Evolutionary conservation across 208 protist species (phyloP), one percentile per base, ranked within the genome.

Genomic region (Leishmania mexicana): DNA sequence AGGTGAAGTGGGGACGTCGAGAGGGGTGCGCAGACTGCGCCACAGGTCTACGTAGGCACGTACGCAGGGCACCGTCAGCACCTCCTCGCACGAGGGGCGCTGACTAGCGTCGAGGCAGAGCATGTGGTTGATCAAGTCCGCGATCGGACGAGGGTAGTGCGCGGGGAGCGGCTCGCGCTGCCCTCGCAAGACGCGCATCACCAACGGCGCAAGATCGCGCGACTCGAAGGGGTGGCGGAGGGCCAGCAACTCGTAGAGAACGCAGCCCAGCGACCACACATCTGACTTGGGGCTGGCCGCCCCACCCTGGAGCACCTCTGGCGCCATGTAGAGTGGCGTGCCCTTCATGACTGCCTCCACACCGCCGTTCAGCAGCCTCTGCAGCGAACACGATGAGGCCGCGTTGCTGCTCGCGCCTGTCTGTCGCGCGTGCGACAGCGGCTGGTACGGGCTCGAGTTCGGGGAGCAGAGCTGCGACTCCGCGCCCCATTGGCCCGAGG

Each of bases 281-380:
- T 99, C 97, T 3, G 81, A 84, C 54, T 92, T 92, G 65, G 86
- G 86, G 51, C 89, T 90, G n/a, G 85, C 90, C 0, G 87, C 86
- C 31, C 94, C 87, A 67, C 90, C 93, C 68, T 97, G 88, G 35
- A 97, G 90, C 51, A 96, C 89, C 88, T 99, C 97, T 35, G 97
- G 98, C 3, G 92, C 89, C 93, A 99, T 97, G 85, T 99, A 99
- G 21, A 98, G 94, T 45, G 97, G 96, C n/a, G 98, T 99, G 21
- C 98, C 98, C 24, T 97, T 93, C 84, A 97, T 86, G 42, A 91
- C 96, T 72, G 89, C 85, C 31, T 83, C 78, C 42, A 31, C 19
- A 53, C 40, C 73, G 24, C 40, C 49, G 60, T 71, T 38, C 35
- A 60, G 47, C 53, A 24, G 24, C 60, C 28, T 54, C 53, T 67